Base-by-base conservation (phyloP, 2,329 filamentous ascomycete species). In the Ophiocordyceps polyrhachis-furcata region DNA sequence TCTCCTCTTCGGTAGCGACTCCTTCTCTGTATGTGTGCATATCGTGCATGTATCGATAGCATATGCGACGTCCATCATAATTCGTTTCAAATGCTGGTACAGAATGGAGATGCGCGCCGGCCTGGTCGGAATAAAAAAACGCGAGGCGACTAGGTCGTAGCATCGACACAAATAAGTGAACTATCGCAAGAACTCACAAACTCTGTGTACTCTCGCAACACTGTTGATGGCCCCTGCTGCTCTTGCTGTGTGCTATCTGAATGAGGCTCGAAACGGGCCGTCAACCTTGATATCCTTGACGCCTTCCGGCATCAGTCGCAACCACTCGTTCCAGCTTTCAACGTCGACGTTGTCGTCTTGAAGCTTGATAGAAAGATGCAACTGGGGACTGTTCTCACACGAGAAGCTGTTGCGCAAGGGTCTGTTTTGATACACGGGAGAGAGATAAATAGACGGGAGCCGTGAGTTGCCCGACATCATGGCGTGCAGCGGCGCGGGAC, bases 311-410 rank as follows among this genome's bases (percentile, higher is more conserved):
- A 76, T 71, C 52, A 71, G 60, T 20, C 73, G 67, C 49, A 77
- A 56, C 71, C 73, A 76, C 52, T 76, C 72, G 45, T 67, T 62
- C 72, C 73, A 75, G 45, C 59, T 67, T 43, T 76, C 71, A 44
- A 69, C 54, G 48, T 72, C 67, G 47, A 73, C 57, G 28, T 63
- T 63, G 21, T 72, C 70, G 38, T 74, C 71, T 2, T 63, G 63
- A 40, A 76, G 56, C 23, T 66, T 63, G 45, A 76, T 64, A 11
- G 66, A 69, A 8, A 77, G 53, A 44, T 66, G 68, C 32, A 76
- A 49, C 45, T 71, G 67, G 2, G 67, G 61, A 23, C 64, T 66
- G n/a, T 64, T 65, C 43, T 66, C 63, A 37, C 61, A 60, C 8
- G 62, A 61, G 43, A 63, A 57, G 43, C 57, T 63, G 49, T 53